Base-by-base conservation (phyloP, 805 yeast species). In the Yamadazyma phyllophila region DNA sequence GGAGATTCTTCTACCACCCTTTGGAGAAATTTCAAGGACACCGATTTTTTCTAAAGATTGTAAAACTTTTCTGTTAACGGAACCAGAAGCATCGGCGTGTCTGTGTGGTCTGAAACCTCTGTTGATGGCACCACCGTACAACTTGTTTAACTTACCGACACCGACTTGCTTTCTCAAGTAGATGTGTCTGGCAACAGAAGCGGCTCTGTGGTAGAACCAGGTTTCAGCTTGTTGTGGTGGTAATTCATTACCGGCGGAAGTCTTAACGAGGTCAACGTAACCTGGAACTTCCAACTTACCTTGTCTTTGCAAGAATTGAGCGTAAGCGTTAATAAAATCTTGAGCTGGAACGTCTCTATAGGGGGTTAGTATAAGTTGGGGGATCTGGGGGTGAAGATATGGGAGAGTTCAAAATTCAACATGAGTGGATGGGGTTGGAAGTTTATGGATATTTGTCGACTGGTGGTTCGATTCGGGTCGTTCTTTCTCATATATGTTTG, bases 321-420 rank as follows among this genome's bases (percentile, higher is more conserved):
- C 98, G 84, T 94, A 94, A 79, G 98, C 96, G 83, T 89, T 90
- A 79, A 94, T 92, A 82, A 94, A 94, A 62, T 88, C 95, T 87
- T 94, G 98, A 78, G 99, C 99, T 80, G 98, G 97, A 80, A 94
- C 99, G 97, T 94, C 99, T 87, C 97, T 90, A 63, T n/a, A 46
- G 38, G 29, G 29, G 52, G 71, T 67, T 65, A 65, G 68, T 63
- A 66, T 20, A 4, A 20, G 24, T 20, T 6, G 24, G 24, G 24
- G 24, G 6, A 6, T 20, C 6, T 20, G 24, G 24, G 24, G 24
- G 24, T 20, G 24, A 20, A 20, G 24, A 20, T 7, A 26, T 11
- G 27, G 13, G 7, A 4, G 31, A 29, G 13, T 40, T 31, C 10
- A 29, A 16, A 16, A 26, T 26, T n/a, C n/a, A 29, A 29, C 13